Conservation (phyloP, 345 rosid species). For the Dipteronia dyeriana region DNA sequence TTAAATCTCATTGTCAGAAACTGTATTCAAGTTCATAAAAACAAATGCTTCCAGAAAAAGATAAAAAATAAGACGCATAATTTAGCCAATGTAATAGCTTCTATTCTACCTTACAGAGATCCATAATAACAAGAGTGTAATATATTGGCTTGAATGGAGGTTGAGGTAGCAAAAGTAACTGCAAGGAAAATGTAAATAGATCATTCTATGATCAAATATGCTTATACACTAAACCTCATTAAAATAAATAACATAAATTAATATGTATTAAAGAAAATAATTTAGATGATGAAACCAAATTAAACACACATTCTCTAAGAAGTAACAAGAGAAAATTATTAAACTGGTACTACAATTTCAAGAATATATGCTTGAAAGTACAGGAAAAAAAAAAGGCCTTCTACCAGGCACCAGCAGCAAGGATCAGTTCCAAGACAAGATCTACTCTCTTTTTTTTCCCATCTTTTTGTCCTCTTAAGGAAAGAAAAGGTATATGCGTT, state of each 20-base stretch:
- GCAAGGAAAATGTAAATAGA: conserved; percentile 33
- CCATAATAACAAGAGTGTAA: conserved; percentile 93
- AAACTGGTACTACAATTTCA: not conserved
- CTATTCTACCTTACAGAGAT: conserved; percentile 92
- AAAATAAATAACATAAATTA: not conserved
- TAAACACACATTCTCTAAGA: not conserved
- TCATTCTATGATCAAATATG: not conserved
- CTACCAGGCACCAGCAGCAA: not conserved
- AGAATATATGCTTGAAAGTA: not conserved
- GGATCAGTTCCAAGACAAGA: not conserved
- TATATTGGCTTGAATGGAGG: conserved; percentile 96
- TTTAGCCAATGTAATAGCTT: conserved; percentile 16
- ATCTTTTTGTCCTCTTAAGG: not conserved
- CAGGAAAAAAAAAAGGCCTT: too few species aligned
- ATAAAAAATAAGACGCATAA: not conserved
- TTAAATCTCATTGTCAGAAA: conserved; percentile 33
- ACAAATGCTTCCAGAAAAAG: conserved; percentile 8
- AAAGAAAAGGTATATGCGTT: not conserved
- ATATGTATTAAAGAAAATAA: not conserved
- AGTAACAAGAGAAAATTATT: not conserved
- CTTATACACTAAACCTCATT: not conserved
- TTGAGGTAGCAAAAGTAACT: conserved; percentile 87
- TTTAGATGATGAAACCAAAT: not conserved
- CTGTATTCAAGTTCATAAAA: conserved; percentile 15
- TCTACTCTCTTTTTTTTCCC: not conserved